A percentile compares a stretch with the other conserved stretches of the same genome.
phyloP scores from a whole-genome alignment of 805 yeast genomes.

The Yarrowia yakushimensis region DNA sequence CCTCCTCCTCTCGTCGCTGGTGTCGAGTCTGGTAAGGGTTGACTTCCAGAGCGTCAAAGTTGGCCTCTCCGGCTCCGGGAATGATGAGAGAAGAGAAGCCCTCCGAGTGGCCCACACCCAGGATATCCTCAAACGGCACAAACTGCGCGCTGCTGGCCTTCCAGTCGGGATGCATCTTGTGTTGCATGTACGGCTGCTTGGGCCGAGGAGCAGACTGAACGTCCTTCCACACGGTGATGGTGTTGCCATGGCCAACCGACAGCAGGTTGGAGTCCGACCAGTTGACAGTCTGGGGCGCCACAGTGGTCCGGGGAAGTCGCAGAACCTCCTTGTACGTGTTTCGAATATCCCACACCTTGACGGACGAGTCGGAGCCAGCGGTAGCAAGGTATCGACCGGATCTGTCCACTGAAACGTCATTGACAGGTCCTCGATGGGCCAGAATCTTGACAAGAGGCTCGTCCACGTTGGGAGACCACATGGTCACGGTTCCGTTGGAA shows the following conservation, averaged over 20 bases:
- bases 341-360: constrained; percentile 93
- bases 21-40: constrained; percentile 90
- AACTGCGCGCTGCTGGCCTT: constrained; percentile 63
- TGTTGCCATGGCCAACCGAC: constrained; percentile 94
- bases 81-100: constrained; percentile 83
- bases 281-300: constrained; percentile 76
- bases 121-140: constrained; percentile 95
- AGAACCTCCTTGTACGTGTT: constrained; percentile 69
- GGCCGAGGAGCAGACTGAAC: constrained; percentile 45
- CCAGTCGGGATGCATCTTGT: constrained; percentile 67
- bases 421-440: constrained; percentile 80
- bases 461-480: constrained; percentile 90
- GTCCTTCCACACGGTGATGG: constrained; percentile 92
- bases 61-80: constrained; percentile 98
- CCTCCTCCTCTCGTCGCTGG: constrained; percentile 93
- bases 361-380: constrained; percentile 76
- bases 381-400: constrained; percentile 93
- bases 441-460: constrained; percentile 81
- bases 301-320: constrained; percentile 65
- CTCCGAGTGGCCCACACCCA: constrained; percentile 77
- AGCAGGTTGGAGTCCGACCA: constrained; percentile 85
- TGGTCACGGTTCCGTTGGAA: constrained; percentile 82
- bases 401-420: constrained; percentile 81
- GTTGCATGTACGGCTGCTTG: constrained; percentile 81
- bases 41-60: constrained; percentile 86